Conservation (phyloP, 2,329 filamentous ascomycete species). For the Alternaria sp. region DNA sequence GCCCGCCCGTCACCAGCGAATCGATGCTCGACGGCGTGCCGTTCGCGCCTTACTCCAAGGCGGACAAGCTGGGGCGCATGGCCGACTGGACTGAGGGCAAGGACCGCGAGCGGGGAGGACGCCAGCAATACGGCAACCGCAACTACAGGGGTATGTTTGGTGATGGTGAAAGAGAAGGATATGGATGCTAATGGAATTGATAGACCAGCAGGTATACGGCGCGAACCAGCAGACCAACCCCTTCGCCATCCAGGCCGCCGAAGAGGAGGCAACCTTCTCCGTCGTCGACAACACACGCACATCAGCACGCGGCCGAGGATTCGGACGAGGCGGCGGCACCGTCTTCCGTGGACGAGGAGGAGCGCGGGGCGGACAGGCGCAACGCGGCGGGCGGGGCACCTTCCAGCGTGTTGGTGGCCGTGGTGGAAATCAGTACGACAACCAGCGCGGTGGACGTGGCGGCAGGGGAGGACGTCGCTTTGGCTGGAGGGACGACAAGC, state of each 20-base stretch:
- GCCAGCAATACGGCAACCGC: constrained; percentile 83
- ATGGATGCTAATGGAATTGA: constrained; percentile 19
- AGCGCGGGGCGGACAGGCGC: constrained; percentile 77
- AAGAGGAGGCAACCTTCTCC: constrained; percentile 97
- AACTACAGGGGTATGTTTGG: constrained; percentile 78
- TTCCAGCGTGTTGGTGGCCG: constrained; percentile 76
- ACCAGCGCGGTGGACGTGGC: constrained; percentile 69
- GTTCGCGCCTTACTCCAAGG: constrained; percentile 97
- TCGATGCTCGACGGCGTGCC: constrained; percentile 93
- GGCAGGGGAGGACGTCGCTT: constrained; percentile 83
- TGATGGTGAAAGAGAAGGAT: neutral
- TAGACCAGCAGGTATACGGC: constrained; percentile 97
- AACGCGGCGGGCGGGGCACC: constrained; percentile 72
- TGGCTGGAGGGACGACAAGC: constrained; percentile 99
- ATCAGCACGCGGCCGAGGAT: constrained; percentile 79
- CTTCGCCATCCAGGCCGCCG: constrained; percentile 90
- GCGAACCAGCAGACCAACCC: constrained; percentile 76
- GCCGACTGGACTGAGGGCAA: constrained; percentile 98
- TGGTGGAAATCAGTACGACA: constrained; percentile 73
- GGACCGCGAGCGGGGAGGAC: constrained; percentile 75
- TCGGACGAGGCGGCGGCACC: constrained; percentile 83
- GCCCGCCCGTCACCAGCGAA: constrained; percentile 79
- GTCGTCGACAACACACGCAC: constrained; percentile 95
- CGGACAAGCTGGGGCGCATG: constrained; percentile 98
- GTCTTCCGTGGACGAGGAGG: constrained; percentile 79